Evolutionary conservation across 768 basidiomycete genomes (phyloP), one percentile per base, ranked within the genome.

Genomic region (Tylopilus sp.): DNA sequence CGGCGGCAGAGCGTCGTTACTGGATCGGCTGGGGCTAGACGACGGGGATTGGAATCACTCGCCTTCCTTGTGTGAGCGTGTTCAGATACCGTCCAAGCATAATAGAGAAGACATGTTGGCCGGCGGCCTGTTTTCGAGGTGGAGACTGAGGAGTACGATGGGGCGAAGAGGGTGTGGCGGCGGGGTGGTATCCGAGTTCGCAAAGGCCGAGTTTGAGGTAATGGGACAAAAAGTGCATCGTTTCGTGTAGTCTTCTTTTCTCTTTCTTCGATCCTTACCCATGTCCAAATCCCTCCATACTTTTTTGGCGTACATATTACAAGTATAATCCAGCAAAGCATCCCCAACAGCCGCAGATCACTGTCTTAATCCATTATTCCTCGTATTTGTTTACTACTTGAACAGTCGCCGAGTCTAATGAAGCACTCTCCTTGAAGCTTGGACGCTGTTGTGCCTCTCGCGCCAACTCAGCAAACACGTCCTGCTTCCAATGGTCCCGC

Each of bases 401-500:
- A 39, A 47, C 54, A 48, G 54, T 52, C 38, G 3, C 35, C 33
- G n/a, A 57, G 9, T 52, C 13, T 35, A 18, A 18, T 15, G 40
- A 23, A 28, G 28, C 35, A 39, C n/a, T 57, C 35, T 31, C 18
- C 40, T 13, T 20, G 31, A n/a, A 25, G 1, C 12, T 23, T 30
- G 26, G 17, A 12, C 26, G 11, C 3, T 36, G 22, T 3, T 18
- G 18, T 11, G 51, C 44, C 17, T 52, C 48, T 7, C 28, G 47
- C 7, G 53, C 63, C 28, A 64, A 48, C 44, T 62, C 40, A 18
- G 56, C 40, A 40, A 61, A 68, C 1, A 61, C 51, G 1, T 64
- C 53, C 3, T 66, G 62, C 25, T 84, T 73, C 88, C 89, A 91
- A 47, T 82, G 74, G 48, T 73, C 73, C 23, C 76, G 70, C 0